Evolutionary conservation across 1,284 basidiomycete species (phyloP), one percentile per base, ranked within the genome.

Genomic region (Waitea zeae): DNA sequence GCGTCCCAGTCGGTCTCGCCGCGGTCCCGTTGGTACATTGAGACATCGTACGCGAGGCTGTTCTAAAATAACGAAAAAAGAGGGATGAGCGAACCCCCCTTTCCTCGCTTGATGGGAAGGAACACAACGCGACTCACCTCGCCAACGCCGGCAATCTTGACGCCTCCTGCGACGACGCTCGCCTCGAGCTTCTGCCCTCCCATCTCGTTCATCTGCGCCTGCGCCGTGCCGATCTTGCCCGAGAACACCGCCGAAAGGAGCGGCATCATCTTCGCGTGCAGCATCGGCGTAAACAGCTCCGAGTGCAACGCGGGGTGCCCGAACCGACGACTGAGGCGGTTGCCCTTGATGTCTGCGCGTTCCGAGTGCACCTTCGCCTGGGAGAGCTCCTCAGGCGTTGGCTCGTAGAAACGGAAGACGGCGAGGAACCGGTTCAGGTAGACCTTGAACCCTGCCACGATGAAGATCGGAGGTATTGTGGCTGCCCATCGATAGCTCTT

Each of bases 231-330:
- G 38, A 84, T 65, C 46, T 73, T 75, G 42, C 84, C 83, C 31
- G 62, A 57, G 51, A 83, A 87, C 19, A 86, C 76, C 41, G 86
- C 68, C 26, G 59, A 53, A 13, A 89, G 59, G 17, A 88, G 56
- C 5, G 67, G 70, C 64, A 84, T 78, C 70, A 84, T 79, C 50
- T 75, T 77, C 41, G 80, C 77, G 48, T 89, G 86, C 27, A 89
- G 55, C 82, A 87, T 84, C 0, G 83, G 86, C 11, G 83, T 87
- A 56, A 83, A 88, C 19, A 90, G 59, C 30, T 86, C 81, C 12
- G 67, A 53, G 44, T 84, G 69, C 29, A 90, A 59, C 4, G 83
- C 74, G 1, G 86, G 84, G 50, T 90, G 87, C 3, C 83, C 86
- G 52, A 89, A 90, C 14, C 86, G 75, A 49, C 73, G 82, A 56